Evolutionary conservation across 495 filamentous ascomycete species (phyloP), one percentile per base, ranked within the genome.

Genomic region (Aspergillus cavernicola): DNA sequence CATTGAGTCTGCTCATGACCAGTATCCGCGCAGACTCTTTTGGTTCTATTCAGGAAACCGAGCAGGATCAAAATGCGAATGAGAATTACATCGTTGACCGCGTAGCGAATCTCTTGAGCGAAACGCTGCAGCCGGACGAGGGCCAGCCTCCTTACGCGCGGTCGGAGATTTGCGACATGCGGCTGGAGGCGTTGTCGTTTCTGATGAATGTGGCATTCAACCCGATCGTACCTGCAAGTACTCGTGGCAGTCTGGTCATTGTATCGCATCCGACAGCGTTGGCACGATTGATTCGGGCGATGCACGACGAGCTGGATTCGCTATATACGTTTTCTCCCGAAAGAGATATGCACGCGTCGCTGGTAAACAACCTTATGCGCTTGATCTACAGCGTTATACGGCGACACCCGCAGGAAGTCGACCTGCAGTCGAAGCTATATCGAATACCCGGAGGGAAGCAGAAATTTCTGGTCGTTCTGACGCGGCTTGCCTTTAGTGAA

Each of bases 401-500:
- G 13, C 72, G 70, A 12, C 75, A 81, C 51, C 63, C 69, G 1
- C 61, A 74, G 6, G 65, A 66, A 22, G 69, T 81, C 37, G 77
- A 83, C 56, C 70, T 87, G 54, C 72, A 76, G 36, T 65, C 72
- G 29, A 86, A 85, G 57, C 72, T 90, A 12, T 64, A 68, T 1
- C 75, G 69, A 10, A 69, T 85, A 2, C 69, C 70, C 1, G 83
- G 83, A n/a, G 80, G 79, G 12, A 75, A 75, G 48, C 84, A 88
- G 56, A 87, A 87, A 53, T 80, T 84, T 52, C 66, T 86, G 1
- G 80, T 87, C 8, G 75, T 79, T 11, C 68, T 90, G 52, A 85
- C 85, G 9, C 70, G 86, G 10, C 61, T 89, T 26, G 86, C 86
- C 1, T 88, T 89, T 51, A 82, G 77, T 40, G 83, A 87, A 52